A percentile compares a stretch with the other conserved stretches of the same genome.
phyloP scores from a whole-genome alignment of 345 rosid genomes.

The Linum lewisii region DNA sequence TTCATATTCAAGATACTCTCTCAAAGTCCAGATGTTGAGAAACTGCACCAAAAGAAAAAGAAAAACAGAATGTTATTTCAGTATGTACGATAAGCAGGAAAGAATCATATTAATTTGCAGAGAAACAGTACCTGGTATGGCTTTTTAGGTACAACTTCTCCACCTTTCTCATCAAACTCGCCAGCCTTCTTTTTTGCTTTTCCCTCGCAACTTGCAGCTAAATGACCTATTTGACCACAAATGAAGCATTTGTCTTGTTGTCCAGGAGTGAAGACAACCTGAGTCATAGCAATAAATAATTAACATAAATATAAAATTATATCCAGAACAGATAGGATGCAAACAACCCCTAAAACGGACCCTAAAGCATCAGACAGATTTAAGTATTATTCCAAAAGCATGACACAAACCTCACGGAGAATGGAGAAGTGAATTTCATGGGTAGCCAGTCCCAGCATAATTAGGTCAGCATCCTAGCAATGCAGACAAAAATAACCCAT shows the following conservation, averaged over 20 bases:
- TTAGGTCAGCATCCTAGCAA: slow-evolving; percentile 90
- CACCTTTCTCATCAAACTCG: slow-evolving; percentile 92
- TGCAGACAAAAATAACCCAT: slow-evolving; percentile 12
- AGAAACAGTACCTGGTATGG: slow-evolving; percentile 69
- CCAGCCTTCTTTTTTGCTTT: slow-evolving; percentile 78
- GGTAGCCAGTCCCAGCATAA: slow-evolving; percentile 93
- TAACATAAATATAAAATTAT: background rate
- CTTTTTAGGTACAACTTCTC: slow-evolving; percentile 46
- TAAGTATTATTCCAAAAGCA: background rate
- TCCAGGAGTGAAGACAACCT: slow-evolving; percentile 75
- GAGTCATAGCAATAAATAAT: background rate
- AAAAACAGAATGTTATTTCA: slow-evolving; percentile 8
- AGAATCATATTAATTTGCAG: background rate
- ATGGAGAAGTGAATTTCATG: slow-evolving; percentile 91
- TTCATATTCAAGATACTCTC: slow-evolving; percentile 88
- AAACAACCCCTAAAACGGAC: background rate
- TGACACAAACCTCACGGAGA: slow-evolving; percentile 74
- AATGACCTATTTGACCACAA: slow-evolving; percentile 94
- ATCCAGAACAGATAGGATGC: background rate
- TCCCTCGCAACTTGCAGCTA: slow-evolving; percentile 82
- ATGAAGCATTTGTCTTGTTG: slow-evolving; percentile 81
- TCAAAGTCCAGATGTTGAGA: slow-evolving; percentile 81
- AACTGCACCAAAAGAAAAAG: slow-evolving; percentile 46
- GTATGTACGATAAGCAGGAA: background rate
- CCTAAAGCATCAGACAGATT: background rate